Conservation (phyloP, 768 basidiomycete species). For the Hortiboletus campestris region DNA sequence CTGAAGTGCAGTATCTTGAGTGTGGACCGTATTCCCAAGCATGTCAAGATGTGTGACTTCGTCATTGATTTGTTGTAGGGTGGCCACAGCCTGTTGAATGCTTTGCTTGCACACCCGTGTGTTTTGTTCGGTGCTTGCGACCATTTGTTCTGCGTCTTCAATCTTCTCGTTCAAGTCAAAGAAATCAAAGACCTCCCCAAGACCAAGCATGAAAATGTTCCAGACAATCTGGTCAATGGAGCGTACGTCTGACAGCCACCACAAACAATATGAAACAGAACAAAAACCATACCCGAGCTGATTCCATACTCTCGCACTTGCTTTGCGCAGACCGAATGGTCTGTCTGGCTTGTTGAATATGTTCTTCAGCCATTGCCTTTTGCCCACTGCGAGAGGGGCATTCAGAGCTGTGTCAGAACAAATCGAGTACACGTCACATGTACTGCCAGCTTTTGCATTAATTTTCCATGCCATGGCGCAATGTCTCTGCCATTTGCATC, state of each 20-base stretch:
- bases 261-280: not conserved
- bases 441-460: conserved; percentile 8
- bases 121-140: conserved; percentile 5
- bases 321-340: conserved; percentile 11
- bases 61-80: not conserved
- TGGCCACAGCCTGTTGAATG: conserved; percentile 4
- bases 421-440: not conserved
- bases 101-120: conserved; percentile 3
- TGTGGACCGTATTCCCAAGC: not conserved
- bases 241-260: not conserved
- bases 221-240: conserved; percentile 6
- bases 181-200: conserved; percentile 15
- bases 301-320: conserved; percentile 11
- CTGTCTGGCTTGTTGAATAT: conserved; percentile 11
- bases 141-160: not conserved
- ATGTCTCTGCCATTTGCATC: not conserved
- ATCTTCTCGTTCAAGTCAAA: conserved; percentile 19
- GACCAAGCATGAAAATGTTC: conserved; percentile 13
- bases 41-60: conserved; percentile 1
- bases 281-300: conserved; percentile 9
- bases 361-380: not conserved
- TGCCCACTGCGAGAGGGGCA: not conserved
- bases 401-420: not conserved
- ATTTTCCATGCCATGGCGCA: not conserved
- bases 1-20: conserved; percentile 6